Percentiles rank a stretch among this genome's conserved stretches.
Conservation (phyloP, 768 basidiomycete genomes). For the Podaxis carcinomalis region DNA sequence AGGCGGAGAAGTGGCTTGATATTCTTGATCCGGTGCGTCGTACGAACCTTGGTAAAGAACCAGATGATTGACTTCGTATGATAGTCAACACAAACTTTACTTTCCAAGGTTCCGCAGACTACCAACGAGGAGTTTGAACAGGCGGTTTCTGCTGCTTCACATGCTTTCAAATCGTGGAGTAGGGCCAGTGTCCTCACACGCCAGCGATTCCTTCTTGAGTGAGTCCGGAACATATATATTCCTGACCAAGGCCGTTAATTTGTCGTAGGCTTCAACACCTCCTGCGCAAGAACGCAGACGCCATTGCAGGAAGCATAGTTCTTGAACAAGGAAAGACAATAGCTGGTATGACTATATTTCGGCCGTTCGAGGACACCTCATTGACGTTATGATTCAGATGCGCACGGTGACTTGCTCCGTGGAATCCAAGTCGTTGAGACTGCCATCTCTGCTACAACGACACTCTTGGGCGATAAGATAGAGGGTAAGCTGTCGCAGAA, state of each 20-base stretch:
- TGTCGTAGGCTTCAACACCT: constrained; percentile 75
- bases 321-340: constrained; percentile 96
- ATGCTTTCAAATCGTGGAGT: constrained; percentile 89
- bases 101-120: constrained; percentile 89
- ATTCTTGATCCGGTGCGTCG: constrained; percentile 76
- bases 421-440: constrained; percentile 88
- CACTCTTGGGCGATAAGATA: constrained; percentile 84
- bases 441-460: constrained; percentile 76
- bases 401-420: constrained; percentile 90
- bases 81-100: constrained; percentile 86
- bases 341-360: constrained; percentile 46
- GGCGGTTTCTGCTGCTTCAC: constrained; percentile 78
- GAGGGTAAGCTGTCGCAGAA: constrained; percentile 57
- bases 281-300: constrained; percentile 81
- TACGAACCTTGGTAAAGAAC: not conserved
- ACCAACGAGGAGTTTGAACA: constrained; percentile 75
- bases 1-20: constrained; percentile 75
- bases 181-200: constrained; percentile 78
- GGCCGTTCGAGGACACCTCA: not conserved
- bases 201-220: constrained; percentile 90
- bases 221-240: constrained; percentile 22
- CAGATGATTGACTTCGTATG: not conserved
- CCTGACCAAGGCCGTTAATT: constrained; percentile 2
- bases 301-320: constrained; percentile 84
- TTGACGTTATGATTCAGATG: constrained; percentile 49